A percentile compares a stretch with the other conserved stretches of the same genome.
Conservation (phyloP, 2,329 filamentous ascomycete genomes). For the Colletotrichum sp. region DNA sequence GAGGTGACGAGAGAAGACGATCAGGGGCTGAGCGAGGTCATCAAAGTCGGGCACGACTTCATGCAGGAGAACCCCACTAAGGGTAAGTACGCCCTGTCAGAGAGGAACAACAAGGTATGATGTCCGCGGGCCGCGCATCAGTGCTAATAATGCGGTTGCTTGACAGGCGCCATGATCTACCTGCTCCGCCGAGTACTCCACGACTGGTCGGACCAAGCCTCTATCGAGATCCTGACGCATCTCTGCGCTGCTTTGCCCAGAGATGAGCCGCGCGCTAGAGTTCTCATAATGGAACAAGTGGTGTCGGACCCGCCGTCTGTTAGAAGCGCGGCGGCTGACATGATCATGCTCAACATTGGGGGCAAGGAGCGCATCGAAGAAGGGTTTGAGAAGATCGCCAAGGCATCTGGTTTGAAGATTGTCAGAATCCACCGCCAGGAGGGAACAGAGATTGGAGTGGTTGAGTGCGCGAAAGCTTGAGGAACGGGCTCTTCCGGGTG, state of each 20-base stretch:
- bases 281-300: constrained; percentile 1
- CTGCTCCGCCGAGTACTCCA: constrained; percentile 39
- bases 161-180: constrained; percentile 36
- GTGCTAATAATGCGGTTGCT: neutral
- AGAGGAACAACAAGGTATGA: neutral
- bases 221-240: constrained; percentile 32
- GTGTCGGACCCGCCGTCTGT: neutral
- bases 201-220: constrained; percentile 35
- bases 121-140: neutral
- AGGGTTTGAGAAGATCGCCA: neutral
- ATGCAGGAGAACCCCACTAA: constrained; percentile 14
- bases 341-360: constrained; percentile 6
- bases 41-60: constrained; percentile 31
- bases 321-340: neutral
- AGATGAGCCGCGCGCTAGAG: neutral
- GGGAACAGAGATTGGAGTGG: neutral
- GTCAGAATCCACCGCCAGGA: neutral
- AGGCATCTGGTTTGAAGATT: neutral
- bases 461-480: neutral
- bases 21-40: constrained; percentile 16
- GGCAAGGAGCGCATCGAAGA: neutral
- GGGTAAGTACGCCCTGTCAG: neutral
- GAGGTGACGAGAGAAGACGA: constrained; percentile 23
- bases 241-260: constrained; percentile 28
- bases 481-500: neutral